Percentiles rank a stretch among this genome's conserved stretches.
phyloP scores from a whole-genome alignment of 805 yeast species.

The Ogataea philodendri region DNA sequence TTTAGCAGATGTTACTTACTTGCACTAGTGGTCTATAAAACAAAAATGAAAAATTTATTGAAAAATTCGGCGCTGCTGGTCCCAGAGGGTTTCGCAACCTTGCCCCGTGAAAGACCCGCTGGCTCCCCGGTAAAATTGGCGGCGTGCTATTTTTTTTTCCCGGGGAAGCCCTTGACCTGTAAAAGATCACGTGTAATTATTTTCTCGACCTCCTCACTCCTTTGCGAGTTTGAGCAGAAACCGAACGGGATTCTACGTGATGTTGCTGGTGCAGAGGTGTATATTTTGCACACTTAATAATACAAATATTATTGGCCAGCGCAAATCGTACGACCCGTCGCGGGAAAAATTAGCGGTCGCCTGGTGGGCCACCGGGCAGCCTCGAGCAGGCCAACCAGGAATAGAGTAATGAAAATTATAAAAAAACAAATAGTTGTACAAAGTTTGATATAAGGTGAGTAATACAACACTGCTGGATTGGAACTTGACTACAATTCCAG shows the following conservation, averaged over 20 bases:
- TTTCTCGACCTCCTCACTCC: too few relatives aligned
- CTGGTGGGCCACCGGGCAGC: conserved; percentile 5
- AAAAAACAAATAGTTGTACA: conserved; percentile 9
- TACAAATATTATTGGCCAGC: conserved; percentile 19
- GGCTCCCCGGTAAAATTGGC: background rate
- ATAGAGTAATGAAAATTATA: conserved; percentile 8
- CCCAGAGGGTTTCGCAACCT: conserved; percentile 4
- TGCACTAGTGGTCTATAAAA: conserved; percentile 13
- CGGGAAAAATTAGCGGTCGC: conserved; percentile 4
- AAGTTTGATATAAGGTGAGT: conserved; percentile 9
- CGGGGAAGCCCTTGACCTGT: background rate
- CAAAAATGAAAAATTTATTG: conserved; percentile 14
- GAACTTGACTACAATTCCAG: too few relatives aligned
- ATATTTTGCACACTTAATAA: conserved; percentile 8
- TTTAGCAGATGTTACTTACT: conserved; percentile 7
- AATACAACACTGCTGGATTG: too few relatives aligned
- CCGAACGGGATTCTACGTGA: background rate
- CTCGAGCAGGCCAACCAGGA: conserved; percentile 13
- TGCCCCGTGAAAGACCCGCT: conserved; percentile 1
- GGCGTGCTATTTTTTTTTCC: too few relatives aligned
- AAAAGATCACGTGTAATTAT: conserved; percentile 14
- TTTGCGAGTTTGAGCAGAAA: too few relatives aligned
- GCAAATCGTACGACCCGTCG: conserved; percentile 16
- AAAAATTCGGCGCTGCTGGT: conserved; percentile 13
- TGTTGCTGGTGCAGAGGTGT: conserved; percentile 5